A percentile compares a stretch with the other conserved stretches of the same genome.
Evolutionary conservation across 2,329 filamentous ascomycete genomes (phyloP).

Genomic region (Clarireedia sp.): DNA sequence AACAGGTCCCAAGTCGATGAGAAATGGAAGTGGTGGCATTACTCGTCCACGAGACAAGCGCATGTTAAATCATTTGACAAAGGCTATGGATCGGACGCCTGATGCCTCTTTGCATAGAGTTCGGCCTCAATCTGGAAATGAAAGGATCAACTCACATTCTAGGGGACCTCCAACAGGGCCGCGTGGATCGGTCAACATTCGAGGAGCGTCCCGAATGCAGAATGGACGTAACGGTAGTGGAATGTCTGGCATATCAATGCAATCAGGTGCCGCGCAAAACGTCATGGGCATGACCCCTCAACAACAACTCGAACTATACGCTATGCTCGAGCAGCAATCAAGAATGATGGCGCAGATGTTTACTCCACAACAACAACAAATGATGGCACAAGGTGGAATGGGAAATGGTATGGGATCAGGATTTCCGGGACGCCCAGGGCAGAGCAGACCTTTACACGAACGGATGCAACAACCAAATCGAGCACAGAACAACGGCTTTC

Average conservation of each 20-base stretch:
- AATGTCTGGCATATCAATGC: slow-evolving; percentile 35
- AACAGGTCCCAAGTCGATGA: slow-evolving; percentile 92
- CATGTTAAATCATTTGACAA: slow-evolving; percentile 77
- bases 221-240: slow-evolving; percentile 41
- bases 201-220: slow-evolving; percentile 30
- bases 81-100: slow-evolving; percentile 68
- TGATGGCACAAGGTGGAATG: slow-evolving; percentile 29
- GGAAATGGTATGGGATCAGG: slow-evolving; percentile 41
- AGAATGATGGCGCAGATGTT: slow-evolving; percentile 72
- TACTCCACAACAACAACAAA: slow-evolving; percentile 37
- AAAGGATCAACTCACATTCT: slow-evolving; percentile 72
- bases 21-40: slow-evolving; percentile 48
- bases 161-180: slow-evolving; percentile 67
- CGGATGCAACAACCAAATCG: slow-evolving; percentile 45
- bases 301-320: slow-evolving; percentile 66
- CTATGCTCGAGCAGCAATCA: slow-evolving; percentile 78
- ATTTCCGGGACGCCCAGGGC: slow-evolving; percentile 21
- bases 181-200: slow-evolving; percentile 39
- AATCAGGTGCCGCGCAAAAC: slow-evolving; percentile 35
- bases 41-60: slow-evolving; percentile 62
- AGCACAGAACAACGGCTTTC: slow-evolving; percentile 16
- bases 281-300: slow-evolving; percentile 51
- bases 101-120: slow-evolving; percentile 77
- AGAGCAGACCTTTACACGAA: slow-evolving; percentile 63
- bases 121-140: slow-evolving; percentile 61